Evolutionary conservation across 306 rosid genomes (phyloP).

Genomic region (Prunus armeniaca): DNA sequence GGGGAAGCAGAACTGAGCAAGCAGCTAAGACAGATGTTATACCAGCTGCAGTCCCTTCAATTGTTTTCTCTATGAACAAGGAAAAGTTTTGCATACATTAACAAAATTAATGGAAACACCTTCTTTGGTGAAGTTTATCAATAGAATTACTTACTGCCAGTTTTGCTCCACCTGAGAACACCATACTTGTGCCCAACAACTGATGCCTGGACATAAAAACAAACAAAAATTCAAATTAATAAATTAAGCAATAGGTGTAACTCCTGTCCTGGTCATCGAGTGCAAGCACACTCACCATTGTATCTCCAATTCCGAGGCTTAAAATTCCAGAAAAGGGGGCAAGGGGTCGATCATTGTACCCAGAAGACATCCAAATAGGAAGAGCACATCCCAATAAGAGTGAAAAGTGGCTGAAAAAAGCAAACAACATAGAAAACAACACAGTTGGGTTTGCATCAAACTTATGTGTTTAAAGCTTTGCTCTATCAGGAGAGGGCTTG

Average conservation of each 20-base stretch:
- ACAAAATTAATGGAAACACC: slow-evolving; percentile 5
- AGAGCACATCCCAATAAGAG: slow-evolving; percentile 91
- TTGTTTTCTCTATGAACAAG: slow-evolving; percentile 76
- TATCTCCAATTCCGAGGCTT: slow-evolving; percentile 95
- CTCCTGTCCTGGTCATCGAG: background rate
- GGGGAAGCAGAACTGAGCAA: slow-evolving; percentile 84
- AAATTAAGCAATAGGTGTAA: background rate
- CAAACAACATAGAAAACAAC: slow-evolving; percentile 23
- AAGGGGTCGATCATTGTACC: slow-evolving; percentile 83
- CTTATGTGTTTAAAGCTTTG: slow-evolving; percentile 3
- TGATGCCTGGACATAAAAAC: slow-evolving; percentile 66
- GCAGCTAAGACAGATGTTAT: slow-evolving; percentile 90
- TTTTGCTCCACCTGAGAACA: slow-evolving; percentile 90
- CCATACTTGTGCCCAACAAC: slow-evolving; percentile 97
- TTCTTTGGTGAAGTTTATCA: background rate
- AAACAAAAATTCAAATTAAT: background rate
- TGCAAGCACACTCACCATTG: slow-evolving; percentile 57
- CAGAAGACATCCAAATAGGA: slow-evolving; percentile 95
- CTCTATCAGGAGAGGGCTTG: slow-evolving; percentile 3
- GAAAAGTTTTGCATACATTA: slow-evolving; percentile 17
- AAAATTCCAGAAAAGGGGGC: slow-evolving; percentile 92
- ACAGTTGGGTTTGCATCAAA: slow-evolving; percentile 18
- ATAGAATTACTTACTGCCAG: slow-evolving; percentile 69
- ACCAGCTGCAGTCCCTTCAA: slow-evolving; percentile 99
- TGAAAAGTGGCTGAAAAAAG: slow-evolving; percentile 72